Evolutionary conservation across 2,329 filamentous ascomycete species (phyloP).

Genomic region (Fusarium stilboides): DNA sequence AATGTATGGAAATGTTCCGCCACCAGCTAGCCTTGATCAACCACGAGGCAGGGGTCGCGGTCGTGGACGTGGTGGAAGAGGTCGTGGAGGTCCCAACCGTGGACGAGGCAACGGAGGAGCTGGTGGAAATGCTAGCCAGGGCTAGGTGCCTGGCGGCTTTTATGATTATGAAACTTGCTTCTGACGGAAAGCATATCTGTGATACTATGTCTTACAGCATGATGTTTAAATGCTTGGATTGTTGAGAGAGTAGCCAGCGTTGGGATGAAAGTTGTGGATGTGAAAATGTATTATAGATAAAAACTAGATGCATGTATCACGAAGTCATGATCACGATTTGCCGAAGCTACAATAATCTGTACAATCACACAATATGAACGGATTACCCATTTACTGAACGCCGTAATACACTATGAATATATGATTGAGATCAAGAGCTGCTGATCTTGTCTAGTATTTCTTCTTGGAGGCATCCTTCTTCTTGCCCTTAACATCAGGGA

Average conservation of each 20-base stretch:
- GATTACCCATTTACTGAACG: slow-evolving; percentile 39
- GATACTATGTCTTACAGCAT: slow-evolving; percentile 19
- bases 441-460: slow-evolving; percentile 31
- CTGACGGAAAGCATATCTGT: slow-evolving; percentile 10
- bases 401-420: slow-evolving; percentile 32
- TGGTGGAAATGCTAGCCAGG: slow-evolving; percentile 38
- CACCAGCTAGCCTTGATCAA: slow-evolving; percentile 70
- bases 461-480: slow-evolving; percentile 51
- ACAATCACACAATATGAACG: background rate
- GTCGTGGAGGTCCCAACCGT: slow-evolving; percentile 54
- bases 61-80: slow-evolving; percentile 59
- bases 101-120: slow-evolving; percentile 53
- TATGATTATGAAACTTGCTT: slow-evolving; percentile 11
- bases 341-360: background rate
- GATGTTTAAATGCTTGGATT: slow-evolving; percentile 20
- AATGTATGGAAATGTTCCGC: slow-evolving; percentile 71
- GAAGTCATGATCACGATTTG: slow-evolving; percentile 44
- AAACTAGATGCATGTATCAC: slow-evolving; percentile 43
- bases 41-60: slow-evolving; percentile 59
- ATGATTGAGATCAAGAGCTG: background rate
- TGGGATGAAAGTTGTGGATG: slow-evolving; percentile 18
- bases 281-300: slow-evolving; percentile 46
- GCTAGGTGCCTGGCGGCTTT: slow-evolving; percentile 33
- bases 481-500: slow-evolving; percentile 78
- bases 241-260: slow-evolving; percentile 16